These are phyloP conservation scores for Dryas octopetala DNA, from an alignment of 306 rosid genomes.

Conservation along the genomic window DNA sequence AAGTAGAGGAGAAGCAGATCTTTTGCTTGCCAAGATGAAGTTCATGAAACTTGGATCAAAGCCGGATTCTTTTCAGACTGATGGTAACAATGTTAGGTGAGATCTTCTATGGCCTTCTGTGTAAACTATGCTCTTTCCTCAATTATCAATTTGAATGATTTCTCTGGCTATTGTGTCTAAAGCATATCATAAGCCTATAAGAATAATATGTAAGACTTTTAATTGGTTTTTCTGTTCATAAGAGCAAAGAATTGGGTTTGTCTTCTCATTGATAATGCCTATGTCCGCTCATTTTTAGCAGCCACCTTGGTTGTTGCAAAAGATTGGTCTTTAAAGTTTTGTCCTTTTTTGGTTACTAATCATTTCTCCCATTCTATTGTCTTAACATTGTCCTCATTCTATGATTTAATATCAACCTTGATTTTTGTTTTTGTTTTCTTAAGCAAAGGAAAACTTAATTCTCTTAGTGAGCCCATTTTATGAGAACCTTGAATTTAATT, in stretches of 20 bases:
- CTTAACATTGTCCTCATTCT: not conserved
- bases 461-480: not conserved
- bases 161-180: slow-evolving; percentile 6
- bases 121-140: slow-evolving; percentile 17
- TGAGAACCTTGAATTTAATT: not conserved
- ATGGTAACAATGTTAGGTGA: slow-evolving; percentile 82
- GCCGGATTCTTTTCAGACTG: slow-evolving; percentile 83
- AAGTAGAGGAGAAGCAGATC: slow-evolving; percentile 42
- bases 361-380: not conserved
- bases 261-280: slow-evolving; percentile 1
- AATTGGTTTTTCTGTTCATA: slow-evolving; percentile 1
- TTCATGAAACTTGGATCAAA: slow-evolving; percentile 99
- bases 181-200: not conserved
- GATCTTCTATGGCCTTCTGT: slow-evolving; percentile 33
- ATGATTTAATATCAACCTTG: not conserved
- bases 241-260: not conserved
- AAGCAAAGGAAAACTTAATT: not conserved
- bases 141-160: not conserved
- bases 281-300: slow-evolving; percentile 1
- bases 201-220: not conserved
- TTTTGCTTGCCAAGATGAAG: slow-evolving; percentile 69
- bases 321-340: not conserved
- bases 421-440: not conserved
- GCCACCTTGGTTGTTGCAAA: not conserved
- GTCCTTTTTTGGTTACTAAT: not conserved